Base-by-base conservation (phyloP, 805 yeast genomes). In the Metschnikowia cubensis region DNA sequence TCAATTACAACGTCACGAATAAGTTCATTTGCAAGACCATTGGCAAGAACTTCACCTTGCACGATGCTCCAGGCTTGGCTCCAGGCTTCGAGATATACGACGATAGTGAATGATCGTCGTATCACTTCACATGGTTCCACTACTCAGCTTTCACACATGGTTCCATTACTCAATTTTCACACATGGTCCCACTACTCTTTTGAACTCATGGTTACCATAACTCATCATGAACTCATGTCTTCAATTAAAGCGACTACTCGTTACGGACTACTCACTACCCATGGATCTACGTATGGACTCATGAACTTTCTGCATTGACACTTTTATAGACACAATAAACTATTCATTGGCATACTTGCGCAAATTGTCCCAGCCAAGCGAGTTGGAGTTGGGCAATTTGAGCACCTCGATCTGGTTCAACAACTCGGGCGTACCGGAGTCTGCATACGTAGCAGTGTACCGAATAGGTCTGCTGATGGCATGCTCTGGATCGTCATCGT, bases 331-430 rank as follows among this genome's bases (percentile, higher is more conserved):
- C 25, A n/a, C 40, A 18, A 37, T 37, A 15, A 29, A 21, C 42
- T 45, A 44, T 20, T 21, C 38, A 13, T 40, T 31, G 35, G 53
- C 51, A 56, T 64, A 73, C 57, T 70, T 71, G 47, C 66, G 61
- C 42, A 73, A 56, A 50, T 73, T 73, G 49, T 71, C 77, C 78
- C 78, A 73, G 3, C 71, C 78, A 38, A 73, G 48, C 13, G 69
- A 58, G 51, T 73, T 73, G 35, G 74, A 68, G 55, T 73, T 73
- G 2, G 78, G 78, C 37, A 73, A 63, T 57, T 71, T 72, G 15
- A 73, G 57, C 13, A 73, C 62, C 51, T 73, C 78, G 33, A 72
- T 58, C 52, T 66, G 69, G 43, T 66, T 70, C 45, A 71, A 61
- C 10, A 62, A 43, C 42, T 70, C 71, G 0, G 76, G 69, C 40